A percentile compares a stretch with the other conserved stretches of the same genome.
Conservation (phyloP, 2,329 filamentous ascomycete species). For the Fusarium papillatum region DNA sequence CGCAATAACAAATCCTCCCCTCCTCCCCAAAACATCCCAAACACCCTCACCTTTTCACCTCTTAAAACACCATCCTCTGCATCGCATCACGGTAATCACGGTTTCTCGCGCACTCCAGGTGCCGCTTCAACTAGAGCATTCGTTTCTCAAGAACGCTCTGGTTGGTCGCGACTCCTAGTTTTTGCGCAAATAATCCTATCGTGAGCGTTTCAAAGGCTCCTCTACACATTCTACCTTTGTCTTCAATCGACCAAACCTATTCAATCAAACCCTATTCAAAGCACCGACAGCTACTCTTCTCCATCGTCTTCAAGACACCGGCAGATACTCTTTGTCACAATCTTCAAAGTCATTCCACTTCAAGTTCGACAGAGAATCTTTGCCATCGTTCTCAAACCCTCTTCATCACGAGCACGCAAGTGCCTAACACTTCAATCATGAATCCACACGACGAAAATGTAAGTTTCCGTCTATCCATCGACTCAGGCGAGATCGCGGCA, state of each 20-base stretch:
- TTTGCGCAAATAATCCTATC: background rate
- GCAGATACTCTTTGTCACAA: background rate
- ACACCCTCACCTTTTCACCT: background rate
- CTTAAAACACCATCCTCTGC: constrained; percentile 2
- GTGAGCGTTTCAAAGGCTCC: background rate
- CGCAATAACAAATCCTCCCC: background rate
- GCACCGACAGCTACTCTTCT: background rate
- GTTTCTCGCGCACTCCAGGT: constrained; percentile 11
- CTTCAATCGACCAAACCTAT: background rate
- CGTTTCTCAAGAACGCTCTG: background rate
- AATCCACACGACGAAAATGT: constrained; percentile 24
- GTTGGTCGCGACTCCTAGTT: background rate
- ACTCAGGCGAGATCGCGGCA: background rate
- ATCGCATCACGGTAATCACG: constrained; percentile 6
- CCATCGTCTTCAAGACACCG: background rate
- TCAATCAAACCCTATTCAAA: background rate
- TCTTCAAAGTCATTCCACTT: background rate
- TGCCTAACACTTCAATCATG: constrained; percentile 20
- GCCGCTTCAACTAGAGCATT: background rate
- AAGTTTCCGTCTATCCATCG: constrained; percentile 3
- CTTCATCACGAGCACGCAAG: background rate
- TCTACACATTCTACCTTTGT: background rate
- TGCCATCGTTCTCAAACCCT: background rate
- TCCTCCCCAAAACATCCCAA: background rate
- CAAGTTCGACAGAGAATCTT: background rate